Evolutionary conservation across 176 grass and related monocot species (phyloP), one percentile per base, ranked within the genome.

Genomic region (Poa pratensis): DNA sequence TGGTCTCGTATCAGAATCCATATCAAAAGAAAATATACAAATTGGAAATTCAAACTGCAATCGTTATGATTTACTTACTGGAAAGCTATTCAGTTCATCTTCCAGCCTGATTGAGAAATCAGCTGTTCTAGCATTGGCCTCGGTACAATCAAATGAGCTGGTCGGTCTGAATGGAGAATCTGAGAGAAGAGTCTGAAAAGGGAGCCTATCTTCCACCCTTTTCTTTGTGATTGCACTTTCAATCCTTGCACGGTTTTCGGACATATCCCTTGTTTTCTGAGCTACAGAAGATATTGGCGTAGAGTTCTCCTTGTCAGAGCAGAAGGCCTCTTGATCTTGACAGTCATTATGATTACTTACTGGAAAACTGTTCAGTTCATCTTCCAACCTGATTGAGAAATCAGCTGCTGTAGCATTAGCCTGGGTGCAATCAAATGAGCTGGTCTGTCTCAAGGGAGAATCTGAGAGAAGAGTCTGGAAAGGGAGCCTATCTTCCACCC

Each of bases 281-380:
- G 68, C 37, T 82, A 54, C 66, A 42, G 87, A 89, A 81, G 79
- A 64, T 78, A 50, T 64, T 79, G 96, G 89, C 7, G 96, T 92
- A 59, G 70, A 79, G 46, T 98, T 96, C 91, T 96, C 96, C 79
- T 96, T 99, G 77, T 94, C 88, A 32, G 91, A 92, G 78, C 43
- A 79, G 88, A 91, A 91, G 79, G 76, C 45, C 60, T 89, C 49
- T 51, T 51, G 49, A 51, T 51, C 49, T 51, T 51, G 49, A 61
- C n/a, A 58, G 24, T 73, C 27, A 27, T 50, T 74, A 18, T 7
- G 80, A 53, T 3, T 75, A 85, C 91, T 93, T 85, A 93, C 91
- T 59, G 64, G 5, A 82, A 69, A 20, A 27, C 30, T n/a, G 22
- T 87, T 79, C 9, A 79, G 19, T 82, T 85, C 74, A 85, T 74